These are phyloP conservation scores for Emmonsia crescens DNA, from an alignment of 2,329 filamentous ascomycete genomes.

Conservation along the genomic window DNA sequence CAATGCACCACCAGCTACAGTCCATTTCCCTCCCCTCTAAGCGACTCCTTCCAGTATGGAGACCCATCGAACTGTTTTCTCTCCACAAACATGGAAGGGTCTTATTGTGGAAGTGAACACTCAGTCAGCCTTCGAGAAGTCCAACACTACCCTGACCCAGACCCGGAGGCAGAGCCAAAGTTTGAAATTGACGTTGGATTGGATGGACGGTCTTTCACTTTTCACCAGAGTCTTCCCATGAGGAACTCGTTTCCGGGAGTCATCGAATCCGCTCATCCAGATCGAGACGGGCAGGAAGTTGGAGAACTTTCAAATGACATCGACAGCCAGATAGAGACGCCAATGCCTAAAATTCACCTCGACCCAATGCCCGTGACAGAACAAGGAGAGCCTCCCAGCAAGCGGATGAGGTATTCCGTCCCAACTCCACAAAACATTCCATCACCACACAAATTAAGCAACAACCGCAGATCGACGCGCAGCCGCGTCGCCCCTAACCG, in stretches of 20 bases:
- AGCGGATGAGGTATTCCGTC: conserved; percentile 4
- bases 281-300: neutral
- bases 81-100: conserved; percentile 5
- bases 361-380: neutral
- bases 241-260: neutral
- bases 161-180: conserved; percentile 11
- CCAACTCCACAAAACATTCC: neutral
- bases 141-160: conserved; percentile 15
- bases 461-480: neutral
- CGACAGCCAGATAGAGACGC: neutral
- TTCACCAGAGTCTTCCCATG: neutral
- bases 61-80: conserved; percentile 5
- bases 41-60: conserved; percentile 6
- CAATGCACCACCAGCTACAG: conserved; percentile 4
- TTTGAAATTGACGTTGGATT: neutral
- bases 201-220: neutral
- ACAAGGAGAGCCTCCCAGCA: neutral
- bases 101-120: conserved; percentile 12
- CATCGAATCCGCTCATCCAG: neutral
- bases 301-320: neutral
- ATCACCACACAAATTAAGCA: neutral
- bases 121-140: conserved; percentile 14
- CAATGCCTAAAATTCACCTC: neutral
- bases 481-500: neutral
- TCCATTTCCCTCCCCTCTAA: conserved; percentile 6